Evolutionary conservation across 1,284 basidiomycete species (phyloP), one percentile per base, ranked within the genome.

Genomic region (Mrakiaceae sp.): DNA sequence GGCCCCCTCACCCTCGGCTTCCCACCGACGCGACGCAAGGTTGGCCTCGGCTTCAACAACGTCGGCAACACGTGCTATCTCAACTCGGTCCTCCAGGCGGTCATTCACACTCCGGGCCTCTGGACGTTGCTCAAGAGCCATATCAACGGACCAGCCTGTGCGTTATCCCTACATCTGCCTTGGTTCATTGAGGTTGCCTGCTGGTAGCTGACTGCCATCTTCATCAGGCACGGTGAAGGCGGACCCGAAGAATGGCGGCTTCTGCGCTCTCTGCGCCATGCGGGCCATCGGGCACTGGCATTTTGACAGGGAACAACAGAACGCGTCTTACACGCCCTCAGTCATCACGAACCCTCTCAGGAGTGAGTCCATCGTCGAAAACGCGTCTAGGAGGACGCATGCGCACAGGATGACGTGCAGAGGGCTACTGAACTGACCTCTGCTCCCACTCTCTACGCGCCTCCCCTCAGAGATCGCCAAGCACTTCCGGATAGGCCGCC

Each of bases 61-160:
- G 85, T 80, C n/a, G 92, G 92, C 60, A 98, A 98, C 75, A 96
- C 92, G 1, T 99, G 96, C 77, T 99, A 97, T 77, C 80, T 97
- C 71, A 99, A 99, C 77, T 93, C 91, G 69, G 90, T 88, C 47
- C 78, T 98, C 66, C 96, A 99, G 78, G 91, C 92, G 70, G 81
- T 98, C 59, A 78, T 98, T 27, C 94, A 98, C 74, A 98, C 95
- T 0, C 87, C 94, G 8, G 92, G 94, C 3, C 81, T 99, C 16
- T 82, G 46, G 78, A 77, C 2, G 88, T 5, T 5, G 14, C 6
- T 5, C 43, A 57, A 12, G 7, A 14, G 43, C 43, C 39, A n/a
- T 3, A 27, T 11, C 40, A 16, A 27, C 27, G 27, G 27, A 8
- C 8, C 7, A 54, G 52, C 52, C 12, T 9, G 12, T 27, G 3